Conservation (phyloP, 768 basidiomycete species). For the Podaxis sp. region DNA sequence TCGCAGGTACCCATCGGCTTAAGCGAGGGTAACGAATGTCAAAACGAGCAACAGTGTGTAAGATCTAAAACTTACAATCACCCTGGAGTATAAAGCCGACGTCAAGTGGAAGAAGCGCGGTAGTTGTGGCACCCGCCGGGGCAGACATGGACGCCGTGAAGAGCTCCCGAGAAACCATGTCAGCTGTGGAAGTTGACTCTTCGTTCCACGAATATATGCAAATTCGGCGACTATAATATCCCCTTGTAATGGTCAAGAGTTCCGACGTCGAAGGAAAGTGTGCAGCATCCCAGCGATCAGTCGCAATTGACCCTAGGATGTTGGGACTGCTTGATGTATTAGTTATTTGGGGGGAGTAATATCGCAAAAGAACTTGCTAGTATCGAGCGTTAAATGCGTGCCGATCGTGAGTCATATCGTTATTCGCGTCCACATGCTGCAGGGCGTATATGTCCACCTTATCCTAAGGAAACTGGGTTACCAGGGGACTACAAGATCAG, state of each 20-base stretch:
- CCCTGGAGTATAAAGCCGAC: constrained; percentile 61
- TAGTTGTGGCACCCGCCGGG: constrained; percentile 3
- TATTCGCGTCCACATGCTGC: constrained; percentile 34
- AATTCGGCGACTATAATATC: constrained; percentile 28
- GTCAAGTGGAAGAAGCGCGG: constrained; percentile 49
- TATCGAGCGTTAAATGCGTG: constrained; percentile 4
- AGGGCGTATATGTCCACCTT: constrained; percentile 37
- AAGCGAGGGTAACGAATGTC: constrained; percentile 8
- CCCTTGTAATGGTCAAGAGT: constrained; percentile 2
- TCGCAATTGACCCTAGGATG: constrained; percentile 8
- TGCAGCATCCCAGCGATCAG: constrained; percentile 11
- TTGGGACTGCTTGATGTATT: constrained; percentile 9
- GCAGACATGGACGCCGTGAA: background rate
- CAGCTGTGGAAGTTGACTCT: background rate
- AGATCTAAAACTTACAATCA: constrained; percentile 45
- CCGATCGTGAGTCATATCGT: constrained; percentile 25
- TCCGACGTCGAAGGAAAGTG: constrained; percentile 15
- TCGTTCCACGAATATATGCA: constrained; percentile 8
- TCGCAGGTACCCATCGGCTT: constrained; percentile 56
- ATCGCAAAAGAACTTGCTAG: background rate
- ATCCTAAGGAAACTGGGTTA: constrained; percentile 29
- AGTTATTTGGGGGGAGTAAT: background rate
- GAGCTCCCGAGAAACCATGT: background rate
- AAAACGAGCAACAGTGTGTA: constrained; percentile 3
- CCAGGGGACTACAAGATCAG: background rate